phyloP scores from a whole-genome alignment of 768 basidiomycete species.

The Phallus indusiatus region DNA sequence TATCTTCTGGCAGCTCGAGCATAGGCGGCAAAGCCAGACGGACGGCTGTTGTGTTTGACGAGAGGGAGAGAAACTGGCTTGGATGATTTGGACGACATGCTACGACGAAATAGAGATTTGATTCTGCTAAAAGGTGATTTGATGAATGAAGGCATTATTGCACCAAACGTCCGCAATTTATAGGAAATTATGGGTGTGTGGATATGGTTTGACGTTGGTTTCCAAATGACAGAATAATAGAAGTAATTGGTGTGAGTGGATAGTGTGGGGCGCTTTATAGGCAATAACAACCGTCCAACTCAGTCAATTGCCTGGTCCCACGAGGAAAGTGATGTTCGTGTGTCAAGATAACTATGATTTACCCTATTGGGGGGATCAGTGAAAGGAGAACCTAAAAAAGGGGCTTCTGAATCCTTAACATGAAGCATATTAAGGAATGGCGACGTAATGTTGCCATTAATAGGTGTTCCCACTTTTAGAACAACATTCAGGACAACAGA shows the following conservation, averaged over 20 bases:
- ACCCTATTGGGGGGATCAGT: background rate
- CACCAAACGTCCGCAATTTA: background rate
- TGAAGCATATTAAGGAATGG: background rate
- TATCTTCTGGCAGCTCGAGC: constrained; percentile 6
- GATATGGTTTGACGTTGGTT: no score
- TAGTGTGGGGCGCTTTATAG: no score
- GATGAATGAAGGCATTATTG: background rate
- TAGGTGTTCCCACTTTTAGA: no score
- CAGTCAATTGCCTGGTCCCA: background rate
- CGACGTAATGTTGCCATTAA: background rate
- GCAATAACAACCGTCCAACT: no score
- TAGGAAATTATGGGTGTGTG: background rate
- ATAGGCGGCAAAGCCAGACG: constrained; percentile 9
- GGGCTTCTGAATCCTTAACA: background rate
- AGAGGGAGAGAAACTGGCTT: background rate
- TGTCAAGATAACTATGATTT: background rate
- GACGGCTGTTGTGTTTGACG: background rate
- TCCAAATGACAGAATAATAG: no score
- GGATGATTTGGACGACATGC: background rate
- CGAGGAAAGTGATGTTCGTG: background rate
- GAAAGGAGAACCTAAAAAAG: background rate
- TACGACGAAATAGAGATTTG: background rate
- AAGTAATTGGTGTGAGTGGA: no score
- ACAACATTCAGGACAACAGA: no score
- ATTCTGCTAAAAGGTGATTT: background rate